Percentiles rank a stretch among this genome's conserved stretches.
phyloP scores from a whole-genome alignment of 768 basidiomycete genomes.

The Candolleomyces eurysporus region DNA sequence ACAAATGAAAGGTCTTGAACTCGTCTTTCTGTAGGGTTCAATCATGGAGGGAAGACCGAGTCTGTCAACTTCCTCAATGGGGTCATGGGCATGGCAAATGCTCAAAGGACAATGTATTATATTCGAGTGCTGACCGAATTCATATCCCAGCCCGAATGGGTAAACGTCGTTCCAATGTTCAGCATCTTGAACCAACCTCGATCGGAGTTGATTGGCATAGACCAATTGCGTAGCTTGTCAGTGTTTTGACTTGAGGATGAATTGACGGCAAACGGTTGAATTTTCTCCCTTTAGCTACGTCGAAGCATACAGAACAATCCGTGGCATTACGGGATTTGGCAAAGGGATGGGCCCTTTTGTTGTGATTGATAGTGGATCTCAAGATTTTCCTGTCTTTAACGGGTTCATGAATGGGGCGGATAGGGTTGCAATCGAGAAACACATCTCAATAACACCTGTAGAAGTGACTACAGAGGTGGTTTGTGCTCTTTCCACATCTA shows the following conservation, averaged over 20 bases:
- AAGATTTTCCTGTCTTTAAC: constrained; percentile 30
- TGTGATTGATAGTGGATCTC: constrained; percentile 36
- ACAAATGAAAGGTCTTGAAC: too few species aligned
- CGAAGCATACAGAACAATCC: constrained; percentile 51
- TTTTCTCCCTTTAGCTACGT: constrained; percentile 30
- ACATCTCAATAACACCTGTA: constrained; percentile 64
- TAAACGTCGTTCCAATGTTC: constrained; percentile 50
- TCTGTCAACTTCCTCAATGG: constrained; percentile 60
- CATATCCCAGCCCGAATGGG: constrained; percentile 57
- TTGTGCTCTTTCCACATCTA: constrained; percentile 39
- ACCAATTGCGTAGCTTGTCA: constrained; percentile 56
- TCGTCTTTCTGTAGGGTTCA: constrained; percentile 35
- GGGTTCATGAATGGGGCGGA: constrained; percentile 58
- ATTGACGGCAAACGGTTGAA: neutral
- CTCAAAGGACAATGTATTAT: constrained; percentile 67
- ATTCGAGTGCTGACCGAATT: constrained; percentile 73
- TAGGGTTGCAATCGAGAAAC: constrained; percentile 60
- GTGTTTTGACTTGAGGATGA: constrained; percentile 22
- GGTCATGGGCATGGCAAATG: constrained; percentile 83
- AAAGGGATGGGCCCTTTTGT: constrained; percentile 63
- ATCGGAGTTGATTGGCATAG: constrained; percentile 40
- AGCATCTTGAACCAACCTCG: constrained; percentile 57
- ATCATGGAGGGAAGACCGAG: constrained; percentile 57
- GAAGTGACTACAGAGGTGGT: constrained; percentile 25
- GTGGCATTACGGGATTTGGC: constrained; percentile 69